These are phyloP conservation scores for Candida fluviatilis DNA, from an alignment of 805 yeast species.

Conservation along the genomic window DNA sequence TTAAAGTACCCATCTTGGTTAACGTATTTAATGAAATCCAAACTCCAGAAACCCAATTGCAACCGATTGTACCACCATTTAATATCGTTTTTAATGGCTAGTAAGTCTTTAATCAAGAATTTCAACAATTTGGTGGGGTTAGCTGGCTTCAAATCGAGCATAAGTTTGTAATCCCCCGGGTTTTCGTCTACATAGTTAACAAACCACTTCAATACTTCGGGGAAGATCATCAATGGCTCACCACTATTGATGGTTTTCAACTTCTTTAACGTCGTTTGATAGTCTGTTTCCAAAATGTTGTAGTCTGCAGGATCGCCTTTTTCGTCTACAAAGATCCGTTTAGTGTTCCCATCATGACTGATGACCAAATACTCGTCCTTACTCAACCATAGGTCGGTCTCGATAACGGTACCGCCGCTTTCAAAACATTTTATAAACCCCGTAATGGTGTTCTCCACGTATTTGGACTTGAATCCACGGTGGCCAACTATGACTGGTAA, in stretches of 20 bases:
- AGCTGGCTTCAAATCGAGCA: conserved; percentile 38
- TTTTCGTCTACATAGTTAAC: conserved; percentile 13
- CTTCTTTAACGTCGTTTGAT: conserved; percentile 21
- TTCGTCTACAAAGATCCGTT: conserved; percentile 30
- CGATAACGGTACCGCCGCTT: conserved; percentile 35
- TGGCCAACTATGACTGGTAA: conserved; percentile 36
- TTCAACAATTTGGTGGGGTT: conserved; percentile 33
- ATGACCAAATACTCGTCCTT: conserved; percentile 34
- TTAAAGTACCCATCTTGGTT: conserved; percentile 37
- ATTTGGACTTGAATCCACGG: conserved; percentile 39
- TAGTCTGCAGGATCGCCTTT: conserved; percentile 33
- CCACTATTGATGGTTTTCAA: conserved; percentile 30
- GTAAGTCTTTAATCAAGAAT: conserved; percentile 25
- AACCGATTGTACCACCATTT: conserved; percentile 35
- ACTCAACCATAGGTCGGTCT: conserved; percentile 41
- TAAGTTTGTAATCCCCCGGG: conserved; percentile 19
- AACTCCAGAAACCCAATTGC: conserved; percentile 40
- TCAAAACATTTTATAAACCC: conserved; percentile 36
- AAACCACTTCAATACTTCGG: conserved; percentile 31
- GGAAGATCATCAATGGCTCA: conserved; percentile 29
- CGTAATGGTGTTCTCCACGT: conserved; percentile 35
- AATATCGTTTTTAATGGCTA: conserved; percentile 24
- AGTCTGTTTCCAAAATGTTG: conserved; percentile 29
- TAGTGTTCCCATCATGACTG: conserved; percentile 37
- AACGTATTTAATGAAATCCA: conserved; percentile 32